These are phyloP conservation scores for Lachancea quebecensis DNA, from an alignment of 805 yeast genomes.

Conservation along the genomic window DNA sequence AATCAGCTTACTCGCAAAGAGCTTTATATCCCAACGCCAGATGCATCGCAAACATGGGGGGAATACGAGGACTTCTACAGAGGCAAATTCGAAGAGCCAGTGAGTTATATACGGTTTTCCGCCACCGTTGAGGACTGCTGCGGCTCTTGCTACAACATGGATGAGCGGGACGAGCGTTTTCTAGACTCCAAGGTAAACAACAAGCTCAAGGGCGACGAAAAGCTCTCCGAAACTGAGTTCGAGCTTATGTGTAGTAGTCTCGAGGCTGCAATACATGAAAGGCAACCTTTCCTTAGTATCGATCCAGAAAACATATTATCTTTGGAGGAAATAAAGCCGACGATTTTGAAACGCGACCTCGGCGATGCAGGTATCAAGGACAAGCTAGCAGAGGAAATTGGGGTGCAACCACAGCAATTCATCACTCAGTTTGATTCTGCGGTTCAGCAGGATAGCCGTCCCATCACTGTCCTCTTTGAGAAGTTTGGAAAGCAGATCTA, in stretches of 20 bases:
- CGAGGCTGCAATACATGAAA: conserved; percentile 67
- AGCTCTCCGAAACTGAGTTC: conserved; percentile 75
- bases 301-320: conserved; percentile 73
- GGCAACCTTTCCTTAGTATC: conserved; percentile 82
- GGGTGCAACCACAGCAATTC: conserved; percentile 36
- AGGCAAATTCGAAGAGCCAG: conserved; percentile 63
- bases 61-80: conserved; percentile 69
- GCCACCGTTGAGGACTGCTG: conserved; percentile 94
- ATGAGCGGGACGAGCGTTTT: conserved; percentile 77
- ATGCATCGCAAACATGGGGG: conserved; percentile 77
- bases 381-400: conserved; percentile 48
- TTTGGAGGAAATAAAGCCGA: conserved; percentile 59
- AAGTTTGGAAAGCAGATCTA: conserved; percentile 63
- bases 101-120: conserved; percentile 76
- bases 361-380: conserved; percentile 49
- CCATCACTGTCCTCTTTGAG: conserved; percentile 43
- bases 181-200: conserved; percentile 39
- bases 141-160: conserved; percentile 83
- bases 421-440: conserved; percentile 45
- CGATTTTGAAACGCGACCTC: conserved; percentile 37
- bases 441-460: conserved; percentile 35
- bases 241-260: conserved; percentile 69
- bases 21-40: conserved; percentile 89
- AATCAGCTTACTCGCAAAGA: conserved; percentile 39
- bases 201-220: conserved; percentile 13